A percentile compares a stretch with the other conserved stretches of the same genome.
Conservation (phyloP, 192 early-diverging fungal species). For the Linnemannia exigua region DNA sequence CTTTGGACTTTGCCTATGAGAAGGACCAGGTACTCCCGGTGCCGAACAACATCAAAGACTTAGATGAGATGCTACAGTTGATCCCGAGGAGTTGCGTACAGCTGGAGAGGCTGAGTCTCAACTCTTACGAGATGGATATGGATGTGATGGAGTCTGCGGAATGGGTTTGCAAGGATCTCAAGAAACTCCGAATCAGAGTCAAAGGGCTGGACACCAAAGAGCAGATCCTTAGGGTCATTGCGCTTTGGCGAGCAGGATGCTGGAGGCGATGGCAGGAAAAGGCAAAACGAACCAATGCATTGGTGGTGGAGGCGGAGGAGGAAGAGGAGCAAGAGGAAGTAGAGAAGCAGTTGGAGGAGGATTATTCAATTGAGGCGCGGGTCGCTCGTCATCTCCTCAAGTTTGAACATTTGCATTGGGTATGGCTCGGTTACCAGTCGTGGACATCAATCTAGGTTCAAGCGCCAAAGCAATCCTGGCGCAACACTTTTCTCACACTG, state of each 20-base stretch:
- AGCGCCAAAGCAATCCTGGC: too few relatives aligned
- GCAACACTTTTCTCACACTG: too few relatives aligned
- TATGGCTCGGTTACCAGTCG: too few relatives aligned
- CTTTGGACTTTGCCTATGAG: background rate
- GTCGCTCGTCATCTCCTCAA: slow-evolving; percentile 2
- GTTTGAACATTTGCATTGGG: background rate
- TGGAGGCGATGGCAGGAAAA: background rate
- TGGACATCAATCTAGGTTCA: too few relatives aligned
- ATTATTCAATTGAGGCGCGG: background rate
- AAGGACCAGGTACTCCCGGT: background rate
- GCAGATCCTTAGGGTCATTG: background rate
- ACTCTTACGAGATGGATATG: background rate
- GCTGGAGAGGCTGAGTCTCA: background rate
- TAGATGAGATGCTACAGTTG: background rate
- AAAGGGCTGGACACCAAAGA: background rate
- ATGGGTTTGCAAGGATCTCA: background rate
- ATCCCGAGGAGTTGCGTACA: background rate
- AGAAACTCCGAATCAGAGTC: background rate
- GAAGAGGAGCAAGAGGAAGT: background rate
- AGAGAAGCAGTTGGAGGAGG: too few relatives aligned
- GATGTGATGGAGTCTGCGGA: background rate
- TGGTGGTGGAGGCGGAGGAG: too few relatives aligned
- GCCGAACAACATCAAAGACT: background rate
- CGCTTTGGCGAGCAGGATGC: background rate
- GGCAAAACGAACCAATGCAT: background rate